Percentiles rank a stretch among this genome's conserved stretches.
phyloP scores from a whole-genome alignment of 139 green algal species.

The Parachlorella kessleri region DNA sequence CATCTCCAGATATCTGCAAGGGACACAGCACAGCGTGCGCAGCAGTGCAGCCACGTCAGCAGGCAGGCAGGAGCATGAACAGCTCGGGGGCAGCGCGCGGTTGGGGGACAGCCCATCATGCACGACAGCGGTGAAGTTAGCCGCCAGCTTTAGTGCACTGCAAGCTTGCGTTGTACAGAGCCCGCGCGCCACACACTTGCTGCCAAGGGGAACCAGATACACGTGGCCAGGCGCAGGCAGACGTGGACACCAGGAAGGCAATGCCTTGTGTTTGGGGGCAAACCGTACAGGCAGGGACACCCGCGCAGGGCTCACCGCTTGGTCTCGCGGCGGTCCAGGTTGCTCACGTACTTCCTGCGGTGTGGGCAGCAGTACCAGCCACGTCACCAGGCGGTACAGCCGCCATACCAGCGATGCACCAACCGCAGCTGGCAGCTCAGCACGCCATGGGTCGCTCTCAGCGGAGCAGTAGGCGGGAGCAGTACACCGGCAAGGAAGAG shows the following conservation, averaged over 20 bases:
- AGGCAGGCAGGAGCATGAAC: not conserved
- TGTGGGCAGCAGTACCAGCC: too few relatives aligned
- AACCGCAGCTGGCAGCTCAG: not conserved
- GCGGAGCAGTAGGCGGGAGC: too few relatives aligned
- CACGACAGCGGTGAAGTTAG: not conserved
- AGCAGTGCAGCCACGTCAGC: not conserved
- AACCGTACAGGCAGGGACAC: too few relatives aligned
- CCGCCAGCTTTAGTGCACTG: not conserved
- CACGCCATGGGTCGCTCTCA: too few relatives aligned
- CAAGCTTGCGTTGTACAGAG: not conserved
- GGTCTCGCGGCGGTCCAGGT: conserved; percentile 70
- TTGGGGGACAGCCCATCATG: not conserved
- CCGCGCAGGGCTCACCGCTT: too few relatives aligned
- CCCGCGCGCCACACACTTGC: not conserved
- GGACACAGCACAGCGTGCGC: too few relatives aligned
- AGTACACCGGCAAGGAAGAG: too few relatives aligned
- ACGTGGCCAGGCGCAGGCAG: not conserved
- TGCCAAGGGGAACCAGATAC: not conserved
- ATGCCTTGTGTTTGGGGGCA: too few relatives aligned
- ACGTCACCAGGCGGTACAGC: too few relatives aligned
- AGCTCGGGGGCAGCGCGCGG: not conserved
- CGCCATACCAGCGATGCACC: too few relatives aligned
- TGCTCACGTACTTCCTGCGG: conserved; percentile 68
- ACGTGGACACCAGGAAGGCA: not conserved
- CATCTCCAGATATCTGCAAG: conserved; percentile 74